Base-by-base conservation (phyloP, 2,329 filamentous ascomycete genomes). In the Sporothrix protearum region DNA sequence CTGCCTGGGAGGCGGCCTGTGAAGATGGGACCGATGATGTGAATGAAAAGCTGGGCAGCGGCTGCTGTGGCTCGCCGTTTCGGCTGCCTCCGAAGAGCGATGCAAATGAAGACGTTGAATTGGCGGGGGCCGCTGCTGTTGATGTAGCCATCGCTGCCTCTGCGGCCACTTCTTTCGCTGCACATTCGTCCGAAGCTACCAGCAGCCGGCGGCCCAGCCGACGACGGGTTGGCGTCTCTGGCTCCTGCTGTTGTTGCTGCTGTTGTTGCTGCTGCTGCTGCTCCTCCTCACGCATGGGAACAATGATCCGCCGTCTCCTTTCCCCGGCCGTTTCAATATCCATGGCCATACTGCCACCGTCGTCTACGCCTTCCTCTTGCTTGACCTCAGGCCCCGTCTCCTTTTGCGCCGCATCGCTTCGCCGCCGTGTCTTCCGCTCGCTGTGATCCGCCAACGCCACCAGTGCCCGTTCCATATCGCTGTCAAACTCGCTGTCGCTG, bases 391-490 rank as follows among this genome's bases (percentile, higher is more conserved):
- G 33, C 5, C 9, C 22, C 36, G 51, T 22, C 22, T 45, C 36
- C 10, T 25, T 16, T 3, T 8, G 22, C 39, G n/a, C 25, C 28
- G 49, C 59, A 55, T 57, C 49, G 55, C 42, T 10, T 19, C 8
- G 53, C 51, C 67, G 19, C 47, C 49, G 49, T 16, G 61, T 22
- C 28, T 22, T 28, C 16, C 47, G 71, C 63, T 74, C 69, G 19
- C 49, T 68, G 53, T 73, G 70, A 45, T 73, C 70, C 16, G 71
- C 68, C 51, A 76, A 67, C 16, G 74, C 75, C 10, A 72, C 45
- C 28, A 74, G 22, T 19, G 57, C 73, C 4, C 73, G 72, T 59
- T 75, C 74, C 64, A 70, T 73, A 14, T 75, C 75, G 71, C 73
- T 75, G 72, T 76, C 75, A 14, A 73, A 68, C 22, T 70, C 55